Percentiles rank a stretch among this genome's conserved stretches.
Conservation (phyloP, 257 asterid genomes). For the Ajuga chamaepitys region DNA sequence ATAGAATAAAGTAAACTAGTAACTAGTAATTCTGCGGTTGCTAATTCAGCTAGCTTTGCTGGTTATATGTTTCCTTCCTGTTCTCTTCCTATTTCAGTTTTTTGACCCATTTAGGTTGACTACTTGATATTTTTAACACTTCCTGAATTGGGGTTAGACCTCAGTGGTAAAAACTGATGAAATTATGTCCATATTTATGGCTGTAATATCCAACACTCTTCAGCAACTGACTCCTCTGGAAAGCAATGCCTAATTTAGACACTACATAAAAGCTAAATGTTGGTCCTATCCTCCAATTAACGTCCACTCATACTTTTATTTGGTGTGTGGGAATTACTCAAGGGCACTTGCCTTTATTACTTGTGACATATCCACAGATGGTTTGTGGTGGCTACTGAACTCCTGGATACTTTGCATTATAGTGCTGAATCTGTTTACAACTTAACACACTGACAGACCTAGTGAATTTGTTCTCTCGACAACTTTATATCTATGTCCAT, state of each 20-base stretch:
- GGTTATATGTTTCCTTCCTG: no score
- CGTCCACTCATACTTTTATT: neutral
- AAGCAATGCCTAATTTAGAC: no score
- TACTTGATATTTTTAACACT: neutral
- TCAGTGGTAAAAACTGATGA: no score
- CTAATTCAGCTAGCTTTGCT: no score
- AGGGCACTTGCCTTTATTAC: neutral
- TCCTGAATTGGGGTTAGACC: neutral
- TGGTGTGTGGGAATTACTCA: neutral
- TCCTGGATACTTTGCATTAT: neutral
- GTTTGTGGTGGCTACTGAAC: no score
- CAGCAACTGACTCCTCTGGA: no score
- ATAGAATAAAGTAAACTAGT: no score
- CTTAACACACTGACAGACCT: neutral
- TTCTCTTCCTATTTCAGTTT: neutral
- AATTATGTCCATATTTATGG: no score
- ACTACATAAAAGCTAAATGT: no score
- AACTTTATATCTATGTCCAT: constrained; percentile 2
- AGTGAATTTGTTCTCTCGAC: constrained; percentile 9
- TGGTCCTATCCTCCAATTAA: neutral
- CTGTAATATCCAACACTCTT: no score
- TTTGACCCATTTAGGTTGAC: neutral
- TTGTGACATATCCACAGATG: neutral
- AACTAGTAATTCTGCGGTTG: no score
- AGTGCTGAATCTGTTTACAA: neutral